phyloP scores from a whole-genome alignment of 345 rosid species.

The Pugionium cornutum region DNA sequence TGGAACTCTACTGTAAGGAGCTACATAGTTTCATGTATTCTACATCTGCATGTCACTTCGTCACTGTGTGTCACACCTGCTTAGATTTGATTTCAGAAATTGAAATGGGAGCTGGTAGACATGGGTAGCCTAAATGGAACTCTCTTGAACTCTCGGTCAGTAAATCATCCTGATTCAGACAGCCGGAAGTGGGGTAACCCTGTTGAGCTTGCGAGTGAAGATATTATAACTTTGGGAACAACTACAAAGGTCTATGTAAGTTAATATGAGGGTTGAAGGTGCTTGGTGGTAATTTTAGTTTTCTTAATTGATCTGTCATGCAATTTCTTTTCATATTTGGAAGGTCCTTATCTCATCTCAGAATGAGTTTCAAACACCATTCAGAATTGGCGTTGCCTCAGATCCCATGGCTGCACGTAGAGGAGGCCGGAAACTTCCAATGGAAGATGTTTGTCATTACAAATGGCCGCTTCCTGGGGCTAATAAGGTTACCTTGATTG shows the following conservation, averaged over 20 bases:
- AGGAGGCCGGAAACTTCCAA: slow-evolving; percentile 89
- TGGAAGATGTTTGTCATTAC: slow-evolving; percentile 94
- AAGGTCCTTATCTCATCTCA: slow-evolving; percentile 72
- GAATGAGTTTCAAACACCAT: slow-evolving; percentile 58
- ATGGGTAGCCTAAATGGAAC: slow-evolving; percentile 99
- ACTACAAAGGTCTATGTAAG: slow-evolving; percentile 76
- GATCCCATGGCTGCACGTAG: slow-evolving; percentile 96
- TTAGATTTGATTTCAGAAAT: slow-evolving; percentile 58
- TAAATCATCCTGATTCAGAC: slow-evolving; percentile 65
- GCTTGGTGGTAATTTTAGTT: slow-evolving; percentile 10
- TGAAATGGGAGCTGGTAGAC: slow-evolving; percentile 94
- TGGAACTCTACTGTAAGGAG: slow-evolving; percentile 79
- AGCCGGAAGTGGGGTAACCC: slow-evolving; percentile 83
- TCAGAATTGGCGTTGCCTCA: slow-evolving; percentile 81
- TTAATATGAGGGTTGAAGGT: slow-evolving; percentile 24
- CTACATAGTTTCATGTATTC: slow-evolving; percentile 28
- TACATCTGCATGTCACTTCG: slow-evolving; percentile 22
- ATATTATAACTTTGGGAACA: slow-evolving; percentile 83
- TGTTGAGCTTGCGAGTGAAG: slow-evolving; percentile 74
- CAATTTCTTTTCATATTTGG: slow-evolving; percentile 33
- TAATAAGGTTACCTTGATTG: slow-evolving; percentile 60
- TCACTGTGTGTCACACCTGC: slow-evolving; percentile 21
- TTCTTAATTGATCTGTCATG: slow-evolving; percentile 14
- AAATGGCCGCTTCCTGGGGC: slow-evolving; percentile 91
- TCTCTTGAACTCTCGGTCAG: slow-evolving; percentile 67